phyloP scores from a whole-genome alignment of 2,329 filamentous ascomycete genomes.

The Pseudogymnoascus sp. region DNA sequence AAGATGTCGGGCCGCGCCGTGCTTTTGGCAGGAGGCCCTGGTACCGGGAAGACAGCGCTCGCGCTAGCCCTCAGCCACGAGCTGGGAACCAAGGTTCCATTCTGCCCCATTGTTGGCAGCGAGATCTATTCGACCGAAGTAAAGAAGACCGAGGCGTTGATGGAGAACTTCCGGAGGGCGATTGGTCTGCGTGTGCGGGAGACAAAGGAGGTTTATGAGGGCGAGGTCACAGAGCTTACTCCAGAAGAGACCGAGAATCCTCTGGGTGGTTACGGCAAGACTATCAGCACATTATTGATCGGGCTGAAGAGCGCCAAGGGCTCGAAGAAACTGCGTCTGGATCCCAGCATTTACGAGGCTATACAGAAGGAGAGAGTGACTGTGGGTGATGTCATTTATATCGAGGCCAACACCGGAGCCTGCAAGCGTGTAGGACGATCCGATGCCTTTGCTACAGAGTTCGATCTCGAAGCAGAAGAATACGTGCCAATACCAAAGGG shows the following conservation, averaged over 20 bases:
- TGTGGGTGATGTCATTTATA: slow-evolving; percentile 96
- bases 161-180: slow-evolving; percentile 97
- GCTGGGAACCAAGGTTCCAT: slow-evolving; percentile 94
- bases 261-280: slow-evolving; percentile 91
- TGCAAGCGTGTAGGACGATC: slow-evolving; percentile 95
- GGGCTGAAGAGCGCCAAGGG: slow-evolving; percentile 92
- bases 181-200: slow-evolving; percentile 96
- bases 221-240: slow-evolving; percentile 94
- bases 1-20: slow-evolving; percentile 97
- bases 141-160: slow-evolving; percentile 98
- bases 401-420: slow-evolving; percentile 96
- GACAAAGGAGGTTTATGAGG: slow-evolving; percentile 98
- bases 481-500: slow-evolving; percentile 98
- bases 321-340: slow-evolving; percentile 93
- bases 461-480: slow-evolving; percentile 96
- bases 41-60: slow-evolving; percentile 94
- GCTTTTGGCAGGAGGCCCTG: slow-evolving; percentile 85
- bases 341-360: slow-evolving; percentile 97
- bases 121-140: slow-evolving; percentile 97
- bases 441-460: slow-evolving; percentile 96
- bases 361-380: slow-evolving; percentile 97
- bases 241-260: slow-evolving; percentile 98
- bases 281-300: slow-evolving; percentile 91
- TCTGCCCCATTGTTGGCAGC: slow-evolving; percentile 95
- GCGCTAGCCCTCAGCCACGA: slow-evolving; percentile 95